Evolutionary conservation across 306 rosid species (phyloP), one percentile per base, ranked within the genome.

Genomic region (Pyrus bretschneideri): DNA sequence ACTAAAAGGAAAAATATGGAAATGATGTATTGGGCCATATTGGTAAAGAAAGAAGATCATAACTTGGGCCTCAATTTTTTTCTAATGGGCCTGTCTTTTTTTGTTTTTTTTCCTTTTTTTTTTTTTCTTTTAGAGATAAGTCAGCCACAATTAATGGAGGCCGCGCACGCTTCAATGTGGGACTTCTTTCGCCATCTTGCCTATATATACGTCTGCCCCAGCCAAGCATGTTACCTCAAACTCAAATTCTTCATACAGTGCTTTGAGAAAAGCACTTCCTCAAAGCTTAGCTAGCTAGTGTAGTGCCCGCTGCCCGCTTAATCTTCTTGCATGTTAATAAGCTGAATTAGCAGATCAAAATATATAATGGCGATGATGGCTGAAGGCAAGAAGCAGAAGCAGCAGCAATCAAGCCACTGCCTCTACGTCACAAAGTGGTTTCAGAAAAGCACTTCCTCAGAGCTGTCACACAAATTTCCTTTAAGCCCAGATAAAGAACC

Each of bases 371-470:
- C 3, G 4, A 35, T 38, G 29, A 38, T 38, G 70, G 49, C 70
- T 15, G 44, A 64, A 9, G 69, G 69, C n/a, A 29, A 18, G 29
- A n/a, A 21, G 7, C 18, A 65, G 45, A 18, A 31, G 25, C 46
- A 30, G 69, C 42, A 14, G 13, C 69, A 29, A n/a, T 38, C 69
- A 31, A 31, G 6, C 27, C 42, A 35, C 70, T 33, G 46, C 70
- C 51, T 66, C 49, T 9, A 74, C 46, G 67, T 74, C 31, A 74
- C 60, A 29, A 46, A 44, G 42, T 62, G 70, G 70, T 74, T 74
- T 19, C 30, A n/a, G 9, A 45, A 60, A 30, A 44, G 30, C 23
- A 17, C 38, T 25, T 11, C 23, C 14, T 58, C 38, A 42, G 45
- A 40, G 33, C 44, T 12, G 42, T 59, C 45, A 64, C 45, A 9